phyloP scores from a whole-genome alignment of 371 early-diverging fungal genomes.

The Amoeboaphelidium occidentale region DNA sequence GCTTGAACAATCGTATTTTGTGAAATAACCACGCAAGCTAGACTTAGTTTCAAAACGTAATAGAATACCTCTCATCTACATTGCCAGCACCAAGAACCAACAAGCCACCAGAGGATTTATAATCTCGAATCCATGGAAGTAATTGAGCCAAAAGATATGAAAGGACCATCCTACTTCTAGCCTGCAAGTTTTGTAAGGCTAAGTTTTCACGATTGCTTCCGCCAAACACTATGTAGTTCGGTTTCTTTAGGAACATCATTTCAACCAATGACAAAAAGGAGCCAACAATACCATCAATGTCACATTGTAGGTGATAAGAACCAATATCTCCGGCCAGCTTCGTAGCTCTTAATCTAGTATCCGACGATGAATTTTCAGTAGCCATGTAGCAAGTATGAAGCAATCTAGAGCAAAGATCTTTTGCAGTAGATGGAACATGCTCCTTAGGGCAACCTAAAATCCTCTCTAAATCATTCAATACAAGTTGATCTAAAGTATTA shows the following conservation, averaged over 20 bases:
- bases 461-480: conserved; percentile 43
- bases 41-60: not conserved
- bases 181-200: conserved; percentile 85
- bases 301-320: conserved; percentile 57
- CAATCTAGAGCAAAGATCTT: conserved; percentile 52
- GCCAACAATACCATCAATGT: conserved; percentile 59
- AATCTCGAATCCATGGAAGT: conserved; percentile 61
- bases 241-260: conserved; percentile 46
- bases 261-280: conserved; percentile 48
- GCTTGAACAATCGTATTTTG: conserved; percentile 93
- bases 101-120: conserved; percentile 37
- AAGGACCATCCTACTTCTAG: conserved; percentile 81
- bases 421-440: conserved; percentile 47
- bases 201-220: conserved; percentile 66
- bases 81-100: conserved; percentile 87
- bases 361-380: conserved; percentile 57
- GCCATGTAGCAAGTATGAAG: conserved; percentile 94
- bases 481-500: conserved; percentile 21
- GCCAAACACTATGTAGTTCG: conserved; percentile 57
- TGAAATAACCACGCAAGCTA: conserved; percentile 78
- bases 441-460: conserved; percentile 27
- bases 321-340: conserved; percentile 55
- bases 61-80: conserved; percentile 61
- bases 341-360: conserved; percentile 58
- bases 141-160: conserved; percentile 85